phyloP scores from a whole-genome alignment of 371 early-diverging fungal species.

The Zancudomyces culisetae region DNA sequence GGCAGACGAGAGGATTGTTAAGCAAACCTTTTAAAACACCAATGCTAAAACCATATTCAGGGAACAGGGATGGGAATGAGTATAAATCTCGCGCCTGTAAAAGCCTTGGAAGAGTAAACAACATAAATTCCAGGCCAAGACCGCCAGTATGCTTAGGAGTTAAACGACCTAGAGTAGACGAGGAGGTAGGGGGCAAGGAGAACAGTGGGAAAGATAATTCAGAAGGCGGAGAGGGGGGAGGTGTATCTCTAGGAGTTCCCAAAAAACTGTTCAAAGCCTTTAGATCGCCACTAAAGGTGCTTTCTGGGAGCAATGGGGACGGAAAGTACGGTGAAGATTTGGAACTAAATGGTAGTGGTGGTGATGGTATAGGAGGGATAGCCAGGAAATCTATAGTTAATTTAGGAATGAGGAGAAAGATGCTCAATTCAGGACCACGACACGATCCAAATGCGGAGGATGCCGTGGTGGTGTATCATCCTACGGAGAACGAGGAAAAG shows the following conservation, averaged over 20 bases:
- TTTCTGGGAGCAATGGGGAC: background rate
- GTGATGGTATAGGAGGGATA: background rate
- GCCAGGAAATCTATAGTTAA: conserved; percentile 7
- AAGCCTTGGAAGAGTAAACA: background rate
- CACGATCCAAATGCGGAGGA: conserved; percentile 72
- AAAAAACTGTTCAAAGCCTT: conserved; percentile 23
- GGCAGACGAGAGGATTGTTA: background rate
- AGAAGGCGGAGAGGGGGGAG: background rate
- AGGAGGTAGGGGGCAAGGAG: background rate
- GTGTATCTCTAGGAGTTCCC: background rate
- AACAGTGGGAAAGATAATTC: background rate
- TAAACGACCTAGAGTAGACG: conserved; percentile 1
- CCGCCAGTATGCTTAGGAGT: background rate
- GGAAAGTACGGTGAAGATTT: conserved; percentile 1
- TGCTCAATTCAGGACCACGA: conserved; percentile 34
- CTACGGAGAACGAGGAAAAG: conserved; percentile 22
- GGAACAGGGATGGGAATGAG: background rate
- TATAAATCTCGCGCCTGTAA: conserved; percentile 1
- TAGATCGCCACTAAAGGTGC: conserved; percentile 12
- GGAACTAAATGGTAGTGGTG: background rate
- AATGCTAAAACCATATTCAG: background rate
- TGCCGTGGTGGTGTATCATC: conserved; percentile 61
- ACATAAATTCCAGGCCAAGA: background rate
- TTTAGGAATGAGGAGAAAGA: conserved; percentile 42
- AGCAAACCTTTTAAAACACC: conserved; percentile 1